These are phyloP conservation scores for Geopyxis carbonaria DNA, from an alignment of 495 filamentous ascomycete genomes.

Conservation along the genomic window DNA sequence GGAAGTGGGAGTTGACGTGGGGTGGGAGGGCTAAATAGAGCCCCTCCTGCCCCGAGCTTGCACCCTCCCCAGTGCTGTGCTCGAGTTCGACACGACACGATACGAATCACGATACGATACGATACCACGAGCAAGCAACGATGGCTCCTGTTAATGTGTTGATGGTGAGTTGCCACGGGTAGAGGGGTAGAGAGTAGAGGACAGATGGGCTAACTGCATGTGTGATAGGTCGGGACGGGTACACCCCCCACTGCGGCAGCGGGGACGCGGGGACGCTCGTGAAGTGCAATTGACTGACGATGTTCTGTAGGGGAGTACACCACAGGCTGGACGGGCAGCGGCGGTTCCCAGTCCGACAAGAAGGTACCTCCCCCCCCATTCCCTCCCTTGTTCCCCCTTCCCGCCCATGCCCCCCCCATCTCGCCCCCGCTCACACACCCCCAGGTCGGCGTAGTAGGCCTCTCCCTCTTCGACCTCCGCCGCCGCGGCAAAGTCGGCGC, in stretches of 20 bases:
- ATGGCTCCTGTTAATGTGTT: slow-evolving; percentile 72
- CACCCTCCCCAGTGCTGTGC: too few species aligned
- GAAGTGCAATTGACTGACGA: too few species aligned
- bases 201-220: too few species aligned
- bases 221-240: slow-evolving; percentile 17
- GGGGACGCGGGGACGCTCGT: slow-evolving; percentile 38
- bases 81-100: too few species aligned
- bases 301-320: slow-evolving; percentile 92
- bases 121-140: slow-evolving; percentile 20
- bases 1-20: too few species aligned
- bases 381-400: background rate
- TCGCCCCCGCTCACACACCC: background rate
- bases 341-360: slow-evolving; percentile 68
- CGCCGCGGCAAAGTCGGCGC: slow-evolving; percentile 74
- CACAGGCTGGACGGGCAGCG: slow-evolving; percentile 69
- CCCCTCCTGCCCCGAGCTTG: too few species aligned
- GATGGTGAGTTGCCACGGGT: slow-evolving; percentile 71
- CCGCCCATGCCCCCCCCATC: background rate
- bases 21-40: too few species aligned
- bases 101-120: too few species aligned
- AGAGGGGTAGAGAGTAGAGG: background rate
- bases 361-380: slow-evolving; percentile 33
- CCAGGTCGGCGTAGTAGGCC: slow-evolving; percentile 65
- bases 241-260: slow-evolving; percentile 10
- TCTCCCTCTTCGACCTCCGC: slow-evolving; percentile 79